Percentiles rank a stretch among this genome's conserved stretches.
These are phyloP conservation scores for Fusarium chaquense DNA, from an alignment of 2,329 filamentous ascomycete species.

Conservation along the genomic window DNA sequence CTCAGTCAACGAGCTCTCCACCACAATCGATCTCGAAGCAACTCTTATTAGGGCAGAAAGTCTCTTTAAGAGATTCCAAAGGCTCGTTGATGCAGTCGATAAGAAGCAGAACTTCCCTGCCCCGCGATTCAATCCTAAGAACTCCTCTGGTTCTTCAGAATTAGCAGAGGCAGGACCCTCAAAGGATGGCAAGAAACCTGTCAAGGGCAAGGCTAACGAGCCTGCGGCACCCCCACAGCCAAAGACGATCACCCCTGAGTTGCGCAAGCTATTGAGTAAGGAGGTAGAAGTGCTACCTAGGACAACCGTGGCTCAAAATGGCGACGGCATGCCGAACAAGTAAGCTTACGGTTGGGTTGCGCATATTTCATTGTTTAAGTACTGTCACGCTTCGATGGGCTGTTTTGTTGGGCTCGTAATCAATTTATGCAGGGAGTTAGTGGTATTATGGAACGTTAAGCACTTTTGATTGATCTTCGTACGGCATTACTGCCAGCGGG, in stretches of 20 bases:
- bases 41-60: conserved; percentile 89
- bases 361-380: conserved; percentile 6
- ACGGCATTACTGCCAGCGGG: not conserved
- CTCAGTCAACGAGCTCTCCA: conserved; percentile 91
- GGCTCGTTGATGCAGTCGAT: conserved; percentile 90
- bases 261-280: conserved; percentile 65
- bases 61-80: conserved; percentile 88
- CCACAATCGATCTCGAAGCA: conserved; percentile 89
- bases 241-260: conserved; percentile 68
- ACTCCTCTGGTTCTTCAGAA: conserved; percentile 32
- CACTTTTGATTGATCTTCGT: conserved; percentile 3
- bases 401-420: not conserved
- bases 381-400: conserved; percentile 26
- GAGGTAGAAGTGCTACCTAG: conserved; percentile 60
- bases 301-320: conserved; percentile 52
- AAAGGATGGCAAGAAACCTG: conserved; percentile 33
- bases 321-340: conserved; percentile 53
- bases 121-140: conserved; percentile 50
- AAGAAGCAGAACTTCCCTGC: conserved; percentile 88
- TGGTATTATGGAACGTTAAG: not conserved
- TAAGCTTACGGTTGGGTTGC: conserved; percentile 15
- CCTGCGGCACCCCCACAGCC: conserved; percentile 49
- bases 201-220: conserved; percentile 56
- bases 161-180: conserved; percentile 19
- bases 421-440: conserved; percentile 35